Evolutionary conservation across 2,329 filamentous ascomycete genomes (phyloP), one percentile per base, ranked within the genome.

Genomic region (Claviceps pusilla): DNA sequence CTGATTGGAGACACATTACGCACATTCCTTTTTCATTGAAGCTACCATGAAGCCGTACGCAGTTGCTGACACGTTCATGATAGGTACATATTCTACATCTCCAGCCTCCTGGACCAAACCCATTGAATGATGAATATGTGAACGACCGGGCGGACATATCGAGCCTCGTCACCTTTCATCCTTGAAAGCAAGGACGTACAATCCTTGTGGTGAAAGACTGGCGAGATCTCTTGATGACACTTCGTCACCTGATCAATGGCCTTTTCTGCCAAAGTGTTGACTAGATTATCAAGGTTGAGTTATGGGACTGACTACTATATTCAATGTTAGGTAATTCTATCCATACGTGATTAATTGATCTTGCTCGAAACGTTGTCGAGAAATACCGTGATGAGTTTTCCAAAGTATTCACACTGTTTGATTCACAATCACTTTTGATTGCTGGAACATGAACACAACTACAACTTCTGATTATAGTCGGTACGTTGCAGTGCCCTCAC

Each of bases 141-240:
- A 80, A 82, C 79, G 79, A 82, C 82, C 79, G 79, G 79, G 79
- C 79, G 79, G 79, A 81, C 79, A 82, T 79, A 78, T 72, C 69
- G 77, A 79, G 76, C 73, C 73, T 65, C 64, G 70, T 66, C 68
- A 63, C 64, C 70, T 67, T 65, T 67, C 71, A 65, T 70, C 69
- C 68, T 67, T 64, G 68, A 76, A 75, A 77, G 69, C 77, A 70
- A 75, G 77, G 73, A 43, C 74, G 76, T 81, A 82, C 78, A 82
- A 78, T 70, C 76, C 75, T 73, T 75, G 77, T 75, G 77, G 74
- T 73, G 69, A 69, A 64, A 68, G 71, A 66, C 61, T 62, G 62
- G 66, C 64, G 68, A 70, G 75, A 69, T 67, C 77, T 81, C 75
- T 80, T 79, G 79, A 75, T 82, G 79, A 82, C 66, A 80, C 66